Evolutionary conservation across 805 yeast genomes (phyloP), one percentile per base, ranked within the genome.

Genomic region (Myxozyma lipomycoides): DNA sequence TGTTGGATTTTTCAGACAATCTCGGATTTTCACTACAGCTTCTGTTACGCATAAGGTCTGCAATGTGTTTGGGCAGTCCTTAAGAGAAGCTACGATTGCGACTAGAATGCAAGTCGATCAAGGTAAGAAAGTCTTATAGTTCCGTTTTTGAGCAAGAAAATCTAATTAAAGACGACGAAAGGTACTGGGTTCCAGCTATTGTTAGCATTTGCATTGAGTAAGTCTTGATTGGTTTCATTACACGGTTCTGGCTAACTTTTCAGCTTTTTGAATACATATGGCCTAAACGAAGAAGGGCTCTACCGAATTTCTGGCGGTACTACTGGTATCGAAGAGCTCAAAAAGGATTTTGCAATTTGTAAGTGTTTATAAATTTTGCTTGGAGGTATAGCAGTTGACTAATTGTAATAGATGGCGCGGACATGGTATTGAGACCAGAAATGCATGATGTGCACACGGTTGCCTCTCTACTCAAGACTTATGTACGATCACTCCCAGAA

Each of bases 261-360:
- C 25, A 25, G 40, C 18, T 62, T 51, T 45, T 43, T 66, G 19
- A 46, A 55, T 43, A 38, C 47, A 23, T 40, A 62, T 30, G 67
- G 65, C 2, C 41, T 66, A 10, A 37, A 51, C 12, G 69, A 66
- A 47, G 66, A 66, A 39, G 70, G 69, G 2, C 38, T 66, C 1
- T 66, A 65, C 49, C 48, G 70, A 40, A 45, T 65, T 15, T 56
- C 65, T 28, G 69, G 68, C 12, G 46, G 65, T 23, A 52, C 53
- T 2, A 45, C 51, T 9, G 60, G 58, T 6, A 54, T 66, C 19
- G 55, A 58, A 35, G 46, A 50, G 2, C 50, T 66, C 7, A 49
- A 56, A 34, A 46, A 52, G 19, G 53, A 50, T 18, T 56, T 66
- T 45, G 48, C 57, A 21, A 42, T 54, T 23, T 51, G 61, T 55